A percentile compares a stretch with the other conserved stretches of the same genome.
These are phyloP conservation scores for Colletotrichum ledebouriae DNA, from an alignment of 2,329 filamentous ascomycete genomes.

Conservation along the genomic window DNA sequence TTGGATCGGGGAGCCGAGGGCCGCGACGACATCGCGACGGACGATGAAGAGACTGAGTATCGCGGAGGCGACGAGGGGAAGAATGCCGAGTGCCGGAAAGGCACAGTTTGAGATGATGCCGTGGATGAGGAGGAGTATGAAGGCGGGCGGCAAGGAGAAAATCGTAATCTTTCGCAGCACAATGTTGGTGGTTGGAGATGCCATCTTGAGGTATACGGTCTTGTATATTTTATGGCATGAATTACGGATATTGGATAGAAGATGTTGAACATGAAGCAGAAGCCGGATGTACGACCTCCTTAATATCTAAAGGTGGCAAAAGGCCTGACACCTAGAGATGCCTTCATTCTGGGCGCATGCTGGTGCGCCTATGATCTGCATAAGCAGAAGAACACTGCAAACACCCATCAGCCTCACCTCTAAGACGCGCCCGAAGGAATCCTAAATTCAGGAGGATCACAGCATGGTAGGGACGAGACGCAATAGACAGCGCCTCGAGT, in stretches of 20 bases:
- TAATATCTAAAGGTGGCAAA: not conserved
- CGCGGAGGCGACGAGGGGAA: constrained; percentile 42
- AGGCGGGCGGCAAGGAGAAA: constrained; percentile 36
- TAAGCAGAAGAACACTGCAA: not conserved
- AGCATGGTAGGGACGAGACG: not conserved
- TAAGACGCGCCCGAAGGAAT: not conserved
- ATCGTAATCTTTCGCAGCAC: constrained; percentile 46
- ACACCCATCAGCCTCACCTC: constrained; percentile 7
- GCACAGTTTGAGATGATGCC: constrained; percentile 24
- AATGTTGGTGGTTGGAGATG: constrained; percentile 13
- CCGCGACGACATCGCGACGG: constrained; percentile 42
- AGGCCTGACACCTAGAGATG: not conserved
- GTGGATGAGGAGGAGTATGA: constrained; percentile 35
- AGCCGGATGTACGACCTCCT: not conserved
- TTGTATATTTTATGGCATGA: not conserved
- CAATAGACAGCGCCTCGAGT: not conserved
- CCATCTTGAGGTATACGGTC: not conserved
- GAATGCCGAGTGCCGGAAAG: constrained; percentile 43
- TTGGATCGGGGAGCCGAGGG: constrained; percentile 43
- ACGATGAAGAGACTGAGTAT: constrained; percentile 36
- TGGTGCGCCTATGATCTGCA: constrained; percentile 9
- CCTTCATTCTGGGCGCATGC: not conserved
- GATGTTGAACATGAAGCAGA: not conserved
- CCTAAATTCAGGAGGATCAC: constrained; percentile 4
- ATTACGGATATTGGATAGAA: not conserved